Conservation (phyloP, 208 protist species). For the Leishmania aethiopica region DNA sequence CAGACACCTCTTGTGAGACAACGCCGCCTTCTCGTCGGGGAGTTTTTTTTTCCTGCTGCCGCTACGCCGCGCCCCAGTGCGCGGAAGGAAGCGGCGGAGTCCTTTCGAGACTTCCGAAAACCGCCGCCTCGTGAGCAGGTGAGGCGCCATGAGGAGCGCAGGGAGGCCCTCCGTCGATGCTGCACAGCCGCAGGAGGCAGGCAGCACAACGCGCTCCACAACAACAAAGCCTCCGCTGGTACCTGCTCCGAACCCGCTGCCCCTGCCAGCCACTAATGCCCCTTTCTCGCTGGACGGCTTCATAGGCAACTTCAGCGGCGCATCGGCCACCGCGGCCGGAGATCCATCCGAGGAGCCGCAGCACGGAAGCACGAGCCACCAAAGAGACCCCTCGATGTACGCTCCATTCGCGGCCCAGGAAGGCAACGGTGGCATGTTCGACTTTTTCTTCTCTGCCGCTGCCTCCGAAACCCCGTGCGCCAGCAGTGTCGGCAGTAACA, state of each 20-base stretch:
- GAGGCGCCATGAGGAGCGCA: not conserved
- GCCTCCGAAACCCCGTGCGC: not conserved
- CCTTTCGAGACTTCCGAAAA: not conserved
- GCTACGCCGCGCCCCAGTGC: not conserved
- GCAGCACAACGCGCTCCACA: not conserved
- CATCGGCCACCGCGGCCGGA: not conserved
- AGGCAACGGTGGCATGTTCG: slow-evolving; percentile 2
- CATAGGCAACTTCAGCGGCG: slow-evolving; percentile 16
- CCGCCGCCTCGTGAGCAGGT: not conserved
- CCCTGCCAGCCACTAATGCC: not conserved
- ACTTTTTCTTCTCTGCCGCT: slow-evolving; percentile 12
- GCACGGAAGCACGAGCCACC: not conserved
- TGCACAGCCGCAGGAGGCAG: not conserved
- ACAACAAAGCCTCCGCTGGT: slow-evolving; percentile 2
- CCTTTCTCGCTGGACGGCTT: slow-evolving; percentile 25
- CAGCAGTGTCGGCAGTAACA: not conserved
- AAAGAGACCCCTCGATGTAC: not conserved
- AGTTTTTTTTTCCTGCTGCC: not conserved
- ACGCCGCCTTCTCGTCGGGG: not conserved
- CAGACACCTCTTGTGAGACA: not conserved
- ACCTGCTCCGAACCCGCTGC: not conserved
- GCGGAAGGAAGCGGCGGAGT: too few relatives aligned
- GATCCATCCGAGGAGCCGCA: not conserved
- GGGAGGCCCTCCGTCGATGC: not conserved
- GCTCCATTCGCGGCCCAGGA: not conserved